Base-by-base conservation (phyloP, 257 asterid genomes). In the Knoxia roxburghii region DNA sequence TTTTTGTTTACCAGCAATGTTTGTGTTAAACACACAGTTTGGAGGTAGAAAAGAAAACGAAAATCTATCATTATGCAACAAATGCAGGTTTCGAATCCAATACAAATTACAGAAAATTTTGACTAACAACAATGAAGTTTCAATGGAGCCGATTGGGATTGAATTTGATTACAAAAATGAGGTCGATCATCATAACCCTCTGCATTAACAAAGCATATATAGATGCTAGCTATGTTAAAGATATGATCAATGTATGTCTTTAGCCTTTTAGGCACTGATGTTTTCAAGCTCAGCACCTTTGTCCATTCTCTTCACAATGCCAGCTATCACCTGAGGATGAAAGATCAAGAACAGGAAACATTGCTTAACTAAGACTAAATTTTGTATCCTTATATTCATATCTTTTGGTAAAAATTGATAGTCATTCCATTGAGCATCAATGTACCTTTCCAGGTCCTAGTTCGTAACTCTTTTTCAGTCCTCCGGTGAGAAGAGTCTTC, bases 281-380 rank as follows among this genome's bases (percentile, higher is more conserved):
- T 87, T 91, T 78, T 89, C 96, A 26, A 91, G 72, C 24, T 70
- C 84, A 52, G 96, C 91, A 76, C 87, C 76, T 87, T 77, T 91
- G 66, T 89, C 89, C 95, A 91, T 87, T 78, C 98, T 81, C 83
- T 91, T 91, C 21, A 91, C 81, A 23, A 91, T 89, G 40, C 96
- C 98, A 21, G 98, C 94, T 32, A 91, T 89, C 71, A 91, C 98
- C 96, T 90, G 76, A 67, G 72, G 51, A 70, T 48, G 3, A 5
- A 8, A 2, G 7, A 21, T 17, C 2, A 50, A 68, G 53, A 6
- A 48, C 18, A 0, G 18, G 56, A 50, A 50, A 50, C 3, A 10
- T 3, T 20, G 23, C 56, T 50, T 50, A 5, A 50, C 6, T 48
- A 50, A 11, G 5, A 12, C 13, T 21, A 20, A 46, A 50, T 50